phyloP scores from a whole-genome alignment of 164 flowering plant genomes.

The Litsea cubeba region DNA sequence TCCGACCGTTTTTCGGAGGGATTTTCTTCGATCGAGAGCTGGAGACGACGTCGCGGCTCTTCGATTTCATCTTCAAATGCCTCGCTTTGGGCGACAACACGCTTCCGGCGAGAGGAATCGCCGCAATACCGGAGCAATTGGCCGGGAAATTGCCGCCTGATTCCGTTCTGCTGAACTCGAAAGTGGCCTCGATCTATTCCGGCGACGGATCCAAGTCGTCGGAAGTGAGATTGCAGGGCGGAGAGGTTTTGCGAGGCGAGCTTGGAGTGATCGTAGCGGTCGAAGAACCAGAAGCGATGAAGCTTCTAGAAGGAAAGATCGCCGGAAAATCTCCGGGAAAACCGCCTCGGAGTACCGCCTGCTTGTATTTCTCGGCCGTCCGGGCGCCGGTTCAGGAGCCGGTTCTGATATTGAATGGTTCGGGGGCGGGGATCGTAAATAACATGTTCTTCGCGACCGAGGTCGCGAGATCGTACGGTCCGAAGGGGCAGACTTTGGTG shows the following conservation, averaged over 20 bases:
- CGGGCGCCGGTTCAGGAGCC: constrained; percentile 60
- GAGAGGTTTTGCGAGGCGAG: constrained; percentile 46
- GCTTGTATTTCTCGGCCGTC: constrained; percentile 66
- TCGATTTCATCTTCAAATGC: constrained; percentile 82
- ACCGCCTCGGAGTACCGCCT: constrained; percentile 72
- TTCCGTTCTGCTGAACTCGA: constrained; percentile 55
- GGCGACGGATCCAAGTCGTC: constrained; percentile 7
- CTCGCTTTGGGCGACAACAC: constrained; percentile 87
- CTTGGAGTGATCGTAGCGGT: constrained; percentile 75
- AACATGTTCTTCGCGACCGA: constrained; percentile 92
- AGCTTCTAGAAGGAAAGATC: constrained; percentile 44
- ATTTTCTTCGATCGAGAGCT: constrained; percentile 81
- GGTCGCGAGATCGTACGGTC: constrained; percentile 82
- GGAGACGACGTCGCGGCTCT: constrained; percentile 70
- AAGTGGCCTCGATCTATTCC: constrained; percentile 39
- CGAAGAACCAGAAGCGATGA: constrained; percentile 60
- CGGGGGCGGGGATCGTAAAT: constrained; percentile 76
- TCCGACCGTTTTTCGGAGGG: constrained; percentile 88
- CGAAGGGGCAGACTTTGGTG: constrained; percentile 72
- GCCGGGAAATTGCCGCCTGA: constrained; percentile 48
- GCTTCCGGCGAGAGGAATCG: constrained; percentile 74
- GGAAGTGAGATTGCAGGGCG: constrained; percentile 44
- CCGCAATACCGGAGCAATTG: constrained; percentile 71
- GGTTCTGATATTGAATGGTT: constrained; percentile 69
- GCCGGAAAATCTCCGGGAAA: constrained; percentile 8